These are phyloP conservation scores for Chrysanthemum seticuspe DNA, from an alignment of 129 eudicot genomes.

Conservation along the genomic window DNA sequence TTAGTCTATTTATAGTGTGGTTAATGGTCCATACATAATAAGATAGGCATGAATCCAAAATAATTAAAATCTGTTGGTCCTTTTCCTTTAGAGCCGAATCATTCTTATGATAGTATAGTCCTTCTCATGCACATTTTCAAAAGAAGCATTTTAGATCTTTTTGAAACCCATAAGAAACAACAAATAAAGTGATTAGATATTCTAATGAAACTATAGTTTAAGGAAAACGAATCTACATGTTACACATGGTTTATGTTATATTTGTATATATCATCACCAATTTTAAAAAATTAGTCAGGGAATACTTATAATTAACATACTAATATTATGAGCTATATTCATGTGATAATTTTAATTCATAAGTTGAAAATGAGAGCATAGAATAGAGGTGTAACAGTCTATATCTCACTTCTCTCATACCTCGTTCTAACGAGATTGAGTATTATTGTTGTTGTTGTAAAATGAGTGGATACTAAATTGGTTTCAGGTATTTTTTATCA, in stretches of 20 bases:
- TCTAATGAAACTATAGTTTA: not conserved
- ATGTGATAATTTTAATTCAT: too few species aligned
- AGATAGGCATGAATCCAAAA: slow-evolving; percentile 34
- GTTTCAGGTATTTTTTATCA: too few species aligned
- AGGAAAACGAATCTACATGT: not conserved
- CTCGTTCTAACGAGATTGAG: too few species aligned
- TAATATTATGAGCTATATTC: too few species aligned
- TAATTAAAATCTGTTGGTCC: slow-evolving; percentile 19
- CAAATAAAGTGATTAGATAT: slow-evolving; percentile 11
- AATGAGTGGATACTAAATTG: too few species aligned
- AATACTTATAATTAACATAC: too few species aligned
- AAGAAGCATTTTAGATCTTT: slow-evolving; percentile 22
- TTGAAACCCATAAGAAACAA: not conserved
- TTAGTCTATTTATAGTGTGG: slow-evolving; percentile 27
- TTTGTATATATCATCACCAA: not conserved
- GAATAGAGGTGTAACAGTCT: too few species aligned
- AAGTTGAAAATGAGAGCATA: too few species aligned
- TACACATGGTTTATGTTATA: not conserved
- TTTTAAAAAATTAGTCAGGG: too few species aligned
- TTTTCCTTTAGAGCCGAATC: slow-evolving; percentile 28
- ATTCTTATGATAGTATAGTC: slow-evolving; percentile 35
- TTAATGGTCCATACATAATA: slow-evolving; percentile 16
- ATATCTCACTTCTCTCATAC: too few species aligned
- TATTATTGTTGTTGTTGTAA: too few species aligned
- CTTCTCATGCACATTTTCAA: slow-evolving; percentile 26